Base-by-base conservation (phyloP, 495 filamentous ascomycete species). In the Saxophila tyrrhenica region DNA sequence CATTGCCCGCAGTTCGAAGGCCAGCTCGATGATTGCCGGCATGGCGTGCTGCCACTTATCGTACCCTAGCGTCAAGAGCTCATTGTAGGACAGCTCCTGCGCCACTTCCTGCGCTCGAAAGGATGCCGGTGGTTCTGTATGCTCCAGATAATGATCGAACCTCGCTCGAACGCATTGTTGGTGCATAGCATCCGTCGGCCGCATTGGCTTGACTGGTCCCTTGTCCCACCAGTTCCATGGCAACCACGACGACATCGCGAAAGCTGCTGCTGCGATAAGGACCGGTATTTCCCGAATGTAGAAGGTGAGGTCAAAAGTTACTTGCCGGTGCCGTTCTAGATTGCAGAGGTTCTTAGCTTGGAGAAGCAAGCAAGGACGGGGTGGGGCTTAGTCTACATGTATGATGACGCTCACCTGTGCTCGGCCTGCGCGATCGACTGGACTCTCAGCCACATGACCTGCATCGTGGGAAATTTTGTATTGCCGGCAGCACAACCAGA, bases 41-140 rank as follows among this genome's bases (percentile, higher is more conserved):
- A 61, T 49, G 2, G 45, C 55, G 16, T 61, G 54, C 2, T 41
- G 9, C 49, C 51, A 55, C 11, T 39, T 29, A 25, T 57, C 41
- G 51, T 61, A 61, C n/a, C 58, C 58, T 17, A 61, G 42, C 13
- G 15, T 48, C 1, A 17, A 19, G 21, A 61, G 50, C 39, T 61
- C 49, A 1, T 43, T 32, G 7, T 15, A 8, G 10, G 21, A 48
- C 8, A 61, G 35, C 15, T 29, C 39, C 47, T 35, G 17, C 10
- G 54, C 54, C 8, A 61, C 55, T 7, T 61, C 43, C 7, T 48
- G 49, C 0, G 51, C 21, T 43, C 48, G 57, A 46, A 61, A 61
- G 0, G 39, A 50, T 17, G 25, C 25, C 10, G 58, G 58, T 16
- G 58, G 58, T 19, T 61, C 58, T 1, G 50, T 54, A 22, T 56